Evolutionary conservation across 2,329 filamentous ascomycete genomes (phyloP), one percentile per base, ranked within the genome.

Genomic region (Cytospora mali): DNA sequence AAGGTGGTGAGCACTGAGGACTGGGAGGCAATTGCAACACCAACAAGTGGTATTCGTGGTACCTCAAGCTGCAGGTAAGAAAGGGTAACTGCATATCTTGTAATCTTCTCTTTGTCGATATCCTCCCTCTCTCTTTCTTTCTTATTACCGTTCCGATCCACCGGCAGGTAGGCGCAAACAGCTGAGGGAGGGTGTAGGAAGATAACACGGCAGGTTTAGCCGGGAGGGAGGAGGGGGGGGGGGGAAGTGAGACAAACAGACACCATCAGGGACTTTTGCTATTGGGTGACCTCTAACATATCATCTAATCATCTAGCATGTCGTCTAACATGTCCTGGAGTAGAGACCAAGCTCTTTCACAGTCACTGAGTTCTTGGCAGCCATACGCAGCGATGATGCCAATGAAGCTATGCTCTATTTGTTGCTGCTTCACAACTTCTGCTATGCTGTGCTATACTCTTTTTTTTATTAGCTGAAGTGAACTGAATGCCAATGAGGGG

Each of bases 161-260:
- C 27, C 57, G 56, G 57, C 49, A 59, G 33, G 49, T 42, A 46
- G 48, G 52, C 49, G 29, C 55, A 46, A 58, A 29, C 55, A 35
- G n/a, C 46, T 31, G 55, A 39, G 29, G 46, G 56, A 23, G n/a
- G n/a, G n/a, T n/a, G n/a, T n/a, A n/a, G n/a, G n/a, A n/a, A n/a
- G n/a, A n/a, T n/a, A n/a, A n/a, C n/a, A n/a, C n/a, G n/a, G n/a
- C n/a, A n/a, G n/a, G n/a, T n/a, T n/a, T n/a, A 58, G 21, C 42
- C 16, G n/a, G 42, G 23, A 50, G 57, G 39, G 29, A 27, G 18
- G 31, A 23, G 11, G 31, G 18, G 52, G 56, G 56, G 51, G 28
- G 49, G 27, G 23, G 27, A n/a, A 14, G n/a, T n/a, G 33, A 50
- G 49, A 46, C 35, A n/a, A n/a, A n/a, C n/a, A n/a, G n/a, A n/a